Conservation (phyloP, 73 alveolate genomes). For the Symbiodinium pilosum region DNA sequence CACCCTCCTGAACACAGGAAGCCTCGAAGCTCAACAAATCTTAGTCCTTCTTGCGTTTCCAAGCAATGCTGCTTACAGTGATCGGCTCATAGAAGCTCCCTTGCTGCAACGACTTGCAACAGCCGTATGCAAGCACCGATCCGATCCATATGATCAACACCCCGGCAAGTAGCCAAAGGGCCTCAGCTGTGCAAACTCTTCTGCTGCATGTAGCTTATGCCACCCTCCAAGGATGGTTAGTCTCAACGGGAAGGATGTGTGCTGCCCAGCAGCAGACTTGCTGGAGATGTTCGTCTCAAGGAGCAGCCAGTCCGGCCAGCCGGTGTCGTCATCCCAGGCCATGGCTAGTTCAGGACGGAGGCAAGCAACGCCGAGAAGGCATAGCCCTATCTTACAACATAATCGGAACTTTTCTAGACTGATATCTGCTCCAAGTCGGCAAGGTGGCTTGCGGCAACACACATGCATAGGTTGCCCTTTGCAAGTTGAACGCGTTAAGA, state of each 20-base stretch:
- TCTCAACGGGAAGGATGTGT: neutral
- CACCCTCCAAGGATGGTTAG: neutral
- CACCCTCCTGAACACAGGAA: too few relatives aligned
- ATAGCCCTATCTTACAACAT: too few relatives aligned
- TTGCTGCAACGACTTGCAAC: neutral
- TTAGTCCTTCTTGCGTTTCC: conserved; percentile 73
- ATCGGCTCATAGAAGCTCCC: conserved; percentile 86
- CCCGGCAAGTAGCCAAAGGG: neutral
- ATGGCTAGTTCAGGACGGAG: neutral
- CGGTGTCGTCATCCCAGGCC: neutral
- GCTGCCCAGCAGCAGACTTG: neutral
- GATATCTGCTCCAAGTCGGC: too few relatives aligned
- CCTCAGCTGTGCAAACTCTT: neutral
- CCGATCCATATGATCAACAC: conserved; percentile 29
- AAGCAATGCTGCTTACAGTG: conserved; percentile 54
- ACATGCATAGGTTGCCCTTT: too few relatives aligned
- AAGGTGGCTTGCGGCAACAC: too few relatives aligned
- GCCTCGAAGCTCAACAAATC: too few relatives aligned
- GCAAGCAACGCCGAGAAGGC: too few relatives aligned
- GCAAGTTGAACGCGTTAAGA: too few relatives aligned
- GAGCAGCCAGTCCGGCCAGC: conserved; percentile 70
- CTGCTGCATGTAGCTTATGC: neutral
- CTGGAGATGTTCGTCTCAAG: conserved; percentile 3
- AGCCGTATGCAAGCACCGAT: conserved; percentile 55
- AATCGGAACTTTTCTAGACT: too few relatives aligned